A percentile compares a stretch with the other conserved stretches of the same genome.
phyloP scores from a whole-genome alignment of 768 basidiomycete species.

The Russula virescens region DNA sequence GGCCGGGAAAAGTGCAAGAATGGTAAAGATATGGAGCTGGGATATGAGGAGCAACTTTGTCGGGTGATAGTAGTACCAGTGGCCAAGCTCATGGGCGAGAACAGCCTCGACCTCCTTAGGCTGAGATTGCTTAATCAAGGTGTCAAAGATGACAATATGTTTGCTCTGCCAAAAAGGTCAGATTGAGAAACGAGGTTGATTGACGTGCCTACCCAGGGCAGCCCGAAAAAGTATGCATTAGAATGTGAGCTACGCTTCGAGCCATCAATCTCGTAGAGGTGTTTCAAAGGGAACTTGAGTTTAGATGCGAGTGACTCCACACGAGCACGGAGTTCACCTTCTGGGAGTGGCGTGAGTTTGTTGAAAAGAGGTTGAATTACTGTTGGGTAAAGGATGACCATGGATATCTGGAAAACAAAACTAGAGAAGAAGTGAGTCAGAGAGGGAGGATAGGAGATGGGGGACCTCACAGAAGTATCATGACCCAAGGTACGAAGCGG shows the following conservation, averaged over 20 bases:
- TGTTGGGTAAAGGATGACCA: constrained; percentile 79
- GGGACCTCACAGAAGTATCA: constrained; percentile 76
- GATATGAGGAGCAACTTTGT: constrained; percentile 82
- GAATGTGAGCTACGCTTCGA: constrained; percentile 93
- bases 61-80: constrained; percentile 92
- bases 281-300: constrained; percentile 89
- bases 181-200: not conserved
- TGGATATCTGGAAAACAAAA: constrained; percentile 73
- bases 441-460: not conserved
- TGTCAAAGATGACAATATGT: constrained; percentile 96
- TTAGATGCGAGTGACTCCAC: constrained; percentile 73
- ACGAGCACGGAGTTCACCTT: constrained; percentile 68
- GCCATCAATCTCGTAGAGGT: constrained; percentile 95
- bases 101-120: constrained; percentile 95
- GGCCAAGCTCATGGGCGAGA: constrained; percentile 93
- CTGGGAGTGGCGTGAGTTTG: constrained; percentile 81
- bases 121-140: constrained; percentile 85
- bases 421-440: constrained; percentile 35
- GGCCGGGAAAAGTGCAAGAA: constrained; percentile 84
- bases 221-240: constrained; percentile 98
- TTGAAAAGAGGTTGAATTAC: constrained; percentile 96
- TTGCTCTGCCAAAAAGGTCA: constrained; percentile 54
- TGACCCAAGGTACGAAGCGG: constrained; percentile 87
- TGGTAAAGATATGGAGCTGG: constrained; percentile 82
- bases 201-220: constrained; percentile 67